Evolutionary conservation across 2,329 filamentous ascomycete genomes (phyloP), one percentile per base, ranked within the genome.

Genomic region (Dryadomyces quercivorus): DNA sequence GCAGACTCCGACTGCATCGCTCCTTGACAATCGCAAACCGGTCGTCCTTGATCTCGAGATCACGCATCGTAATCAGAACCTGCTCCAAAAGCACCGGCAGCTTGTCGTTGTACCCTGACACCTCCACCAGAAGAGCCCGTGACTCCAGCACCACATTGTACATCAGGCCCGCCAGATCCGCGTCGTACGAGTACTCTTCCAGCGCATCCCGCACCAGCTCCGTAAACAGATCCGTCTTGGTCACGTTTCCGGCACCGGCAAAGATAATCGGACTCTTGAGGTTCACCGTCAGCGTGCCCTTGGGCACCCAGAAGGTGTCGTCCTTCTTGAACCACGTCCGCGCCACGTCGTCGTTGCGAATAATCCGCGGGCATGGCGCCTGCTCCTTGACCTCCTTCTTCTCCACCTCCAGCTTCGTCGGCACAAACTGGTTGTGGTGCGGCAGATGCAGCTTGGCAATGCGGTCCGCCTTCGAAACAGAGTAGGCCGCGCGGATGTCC

Each of bases 271-370:
- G 86, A 56, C 85, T 95, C 62, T 84, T 81, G 60, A 94, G 76
- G 61, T 84, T 88, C 59, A 95, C 81, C 60, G 90, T 80, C 18
- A 97, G 74, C 56, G 90, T 93, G 3, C 88, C 93, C 68, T 95
- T 95, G 9, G 93, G 93, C 10, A 97, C 93, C 91, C 92, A 97
- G 69, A 97, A 98, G 0, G 85, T 90, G 62, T 98, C 93, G 63
- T 98, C 93, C 70, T 97, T 97, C 75, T 98, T 98, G 75, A 84
- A 96, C 93, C 93, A 98, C 2, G 88, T 85, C 34, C 91, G 83
- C 1, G 88, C 83, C 38, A 82, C 73, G 6, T 84, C 76, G 61
- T 96, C 92, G 62, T 95, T 90, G 60, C 91, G 84, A 58, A 98
- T 85, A 22, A 98, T 75, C 57, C 84, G 85, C 0, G 93, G 93